Evolutionary conservation across 2,329 filamentous ascomycete species (phyloP).

Genomic region (Colletotrichum sp.): DNA sequence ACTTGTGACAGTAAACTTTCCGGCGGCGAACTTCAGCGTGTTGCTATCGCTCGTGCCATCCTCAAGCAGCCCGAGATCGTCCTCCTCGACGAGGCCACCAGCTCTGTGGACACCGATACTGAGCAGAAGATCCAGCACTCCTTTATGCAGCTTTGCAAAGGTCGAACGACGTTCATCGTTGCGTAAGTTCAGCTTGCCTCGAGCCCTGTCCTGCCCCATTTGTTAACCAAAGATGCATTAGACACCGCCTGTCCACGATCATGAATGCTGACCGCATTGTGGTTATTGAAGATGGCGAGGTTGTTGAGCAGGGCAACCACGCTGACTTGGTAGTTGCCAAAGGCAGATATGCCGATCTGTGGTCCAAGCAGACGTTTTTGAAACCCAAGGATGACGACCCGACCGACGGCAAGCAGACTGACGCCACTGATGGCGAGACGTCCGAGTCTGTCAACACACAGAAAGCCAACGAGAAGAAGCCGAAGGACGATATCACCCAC

Average conservation of each 20-base stretch:
- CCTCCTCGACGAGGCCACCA: slow-evolving; percentile 80
- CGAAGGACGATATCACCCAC: slow-evolving; percentile 33
- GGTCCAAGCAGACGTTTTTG: slow-evolving; percentile 67
- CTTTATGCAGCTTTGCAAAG: slow-evolving; percentile 61
- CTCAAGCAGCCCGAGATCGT: slow-evolving; percentile 78
- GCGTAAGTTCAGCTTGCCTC: slow-evolving; percentile 50
- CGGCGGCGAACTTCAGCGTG: slow-evolving; percentile 69
- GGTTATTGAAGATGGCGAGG: slow-evolving; percentile 66
- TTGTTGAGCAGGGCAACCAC: slow-evolving; percentile 69
- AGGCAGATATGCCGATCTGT: slow-evolving; percentile 68
- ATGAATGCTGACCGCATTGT: slow-evolving; percentile 73
- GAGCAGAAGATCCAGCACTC: slow-evolving; percentile 71
- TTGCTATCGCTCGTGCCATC: slow-evolving; percentile 74
- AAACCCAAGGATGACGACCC: slow-evolving; percentile 46
- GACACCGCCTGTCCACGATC: slow-evolving; percentile 73
- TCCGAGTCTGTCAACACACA: slow-evolving; percentile 39
- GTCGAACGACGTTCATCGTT: slow-evolving; percentile 71
- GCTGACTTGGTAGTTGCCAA: slow-evolving; percentile 60
- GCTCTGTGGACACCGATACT: slow-evolving; percentile 74
- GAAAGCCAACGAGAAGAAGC: slow-evolving; percentile 19
- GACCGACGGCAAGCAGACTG: background rate
- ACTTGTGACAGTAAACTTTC: slow-evolving; percentile 59
- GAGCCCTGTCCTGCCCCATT: too few relatives aligned
- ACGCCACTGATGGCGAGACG: slow-evolving; percentile 41
- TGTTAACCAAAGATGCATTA: slow-evolving; percentile 30